Percentiles rank a stretch among this genome's conserved stretches.
Evolutionary conservation across 2,329 filamentous ascomycete species (phyloP).

Genomic region (Penicillium sp.): DNA sequence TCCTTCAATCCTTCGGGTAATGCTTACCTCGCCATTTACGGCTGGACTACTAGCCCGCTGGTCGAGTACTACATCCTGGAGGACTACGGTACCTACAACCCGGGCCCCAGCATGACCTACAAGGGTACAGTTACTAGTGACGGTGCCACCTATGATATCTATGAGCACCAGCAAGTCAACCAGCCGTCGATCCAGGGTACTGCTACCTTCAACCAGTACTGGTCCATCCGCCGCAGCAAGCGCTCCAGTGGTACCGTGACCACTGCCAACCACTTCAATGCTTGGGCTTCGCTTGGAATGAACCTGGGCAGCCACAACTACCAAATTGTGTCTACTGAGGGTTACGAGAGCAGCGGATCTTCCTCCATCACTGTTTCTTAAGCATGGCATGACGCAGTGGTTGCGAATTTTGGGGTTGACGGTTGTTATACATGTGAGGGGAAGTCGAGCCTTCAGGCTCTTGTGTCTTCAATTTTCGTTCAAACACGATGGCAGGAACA

Average conservation of each 20-base stretch:
- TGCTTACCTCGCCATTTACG: slow-evolving; percentile 44
- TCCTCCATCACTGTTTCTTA: slow-evolving; percentile 45
- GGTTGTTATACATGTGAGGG: not conserved
- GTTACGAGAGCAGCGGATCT: slow-evolving; percentile 47
- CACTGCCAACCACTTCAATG: slow-evolving; percentile 43
- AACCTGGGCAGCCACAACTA: slow-evolving; percentile 42
- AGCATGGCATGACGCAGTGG: not conserved
- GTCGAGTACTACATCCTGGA: slow-evolving; percentile 47
- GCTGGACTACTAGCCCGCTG: slow-evolving; percentile 45
- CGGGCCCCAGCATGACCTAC: slow-evolving; percentile 31
- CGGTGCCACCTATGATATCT: slow-evolving; percentile 45
- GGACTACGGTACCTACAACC: slow-evolving; percentile 40
- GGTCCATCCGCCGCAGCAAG: slow-evolving; percentile 44
- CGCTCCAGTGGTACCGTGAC: slow-evolving; percentile 43
- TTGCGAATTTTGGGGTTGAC: not conserved
- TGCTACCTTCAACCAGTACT: slow-evolving; percentile 49
- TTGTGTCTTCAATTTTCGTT: not conserved
- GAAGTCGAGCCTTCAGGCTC: not conserved
- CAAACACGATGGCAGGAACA: not conserved
- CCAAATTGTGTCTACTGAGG: slow-evolving; percentile 50
- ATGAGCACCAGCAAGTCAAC: slow-evolving; percentile 42
- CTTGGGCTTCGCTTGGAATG: slow-evolving; percentile 40
- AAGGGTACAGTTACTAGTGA: slow-evolving; percentile 44
- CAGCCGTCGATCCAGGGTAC: slow-evolving; percentile 47
- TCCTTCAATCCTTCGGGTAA: slow-evolving; percentile 38